phyloP scores from a whole-genome alignment of 2,329 filamentous ascomycete genomes.

The Tolypocladium cylindrosporum region DNA sequence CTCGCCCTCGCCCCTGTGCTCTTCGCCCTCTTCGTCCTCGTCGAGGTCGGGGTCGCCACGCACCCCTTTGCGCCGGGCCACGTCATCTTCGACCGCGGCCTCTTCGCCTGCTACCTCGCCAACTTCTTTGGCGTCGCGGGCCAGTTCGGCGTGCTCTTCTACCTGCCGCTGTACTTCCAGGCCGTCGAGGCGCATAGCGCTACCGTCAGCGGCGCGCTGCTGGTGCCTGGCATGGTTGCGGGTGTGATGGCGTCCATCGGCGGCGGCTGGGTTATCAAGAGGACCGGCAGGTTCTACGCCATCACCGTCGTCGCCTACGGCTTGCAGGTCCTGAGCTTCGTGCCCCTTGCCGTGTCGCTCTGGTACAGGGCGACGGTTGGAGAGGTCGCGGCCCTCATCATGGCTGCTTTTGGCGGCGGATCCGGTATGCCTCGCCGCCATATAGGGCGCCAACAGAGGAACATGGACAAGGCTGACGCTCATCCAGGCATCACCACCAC shows the following conservation, averaged over 20 bases:
- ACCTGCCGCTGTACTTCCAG: conserved; percentile 71
- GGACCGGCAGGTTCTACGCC: conserved; percentile 57
- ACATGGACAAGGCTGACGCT: neutral
- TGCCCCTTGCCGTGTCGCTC: conserved; percentile 12
- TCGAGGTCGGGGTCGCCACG: conserved; percentile 57
- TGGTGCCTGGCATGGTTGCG: conserved; percentile 55
- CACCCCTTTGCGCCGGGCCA: conserved; percentile 68
- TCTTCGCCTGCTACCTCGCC: conserved; percentile 58
- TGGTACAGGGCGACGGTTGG: conserved; percentile 2
- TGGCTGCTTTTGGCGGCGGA: conserved; percentile 32
- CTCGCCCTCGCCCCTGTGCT: conserved; percentile 46
- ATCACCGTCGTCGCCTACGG: conserved; percentile 32
- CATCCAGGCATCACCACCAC: conserved; percentile 54
- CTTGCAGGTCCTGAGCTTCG: conserved; percentile 41
- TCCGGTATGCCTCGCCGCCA: conserved; percentile 16
- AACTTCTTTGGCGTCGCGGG: conserved; percentile 64
- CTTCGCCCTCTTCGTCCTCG: conserved; percentile 55
- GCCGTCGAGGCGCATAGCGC: conserved; percentile 56
- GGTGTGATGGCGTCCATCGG: conserved; percentile 56
- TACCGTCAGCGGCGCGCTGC: conserved; percentile 50
- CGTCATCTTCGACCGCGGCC: conserved; percentile 56
- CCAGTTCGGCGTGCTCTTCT: conserved; percentile 51
- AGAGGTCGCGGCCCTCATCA: conserved; percentile 46
- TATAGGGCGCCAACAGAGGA: neutral
- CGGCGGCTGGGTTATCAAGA: conserved; percentile 57